Percentiles rank a stretch among this genome's conserved stretches.
Conservation (phyloP, 2,329 filamentous ascomycete species). For the Cladosporium sp. region DNA sequence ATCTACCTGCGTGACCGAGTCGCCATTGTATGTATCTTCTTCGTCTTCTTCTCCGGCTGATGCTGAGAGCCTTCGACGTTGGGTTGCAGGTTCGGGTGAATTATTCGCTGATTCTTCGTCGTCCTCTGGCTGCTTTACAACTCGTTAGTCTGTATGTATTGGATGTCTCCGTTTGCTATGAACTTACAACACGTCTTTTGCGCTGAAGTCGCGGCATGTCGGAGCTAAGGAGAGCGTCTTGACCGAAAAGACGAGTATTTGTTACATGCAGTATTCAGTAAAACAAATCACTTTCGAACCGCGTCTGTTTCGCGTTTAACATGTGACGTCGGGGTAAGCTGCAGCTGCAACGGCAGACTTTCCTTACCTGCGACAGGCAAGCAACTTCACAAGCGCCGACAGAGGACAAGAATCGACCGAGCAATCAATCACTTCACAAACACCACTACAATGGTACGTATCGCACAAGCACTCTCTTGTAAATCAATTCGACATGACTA, state of each 20-base stretch:
- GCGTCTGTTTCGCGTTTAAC: conserved; percentile 8
- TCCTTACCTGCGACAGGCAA: neutral
- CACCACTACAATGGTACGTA: conserved; percentile 9
- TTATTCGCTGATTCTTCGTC: conserved; percentile 19
- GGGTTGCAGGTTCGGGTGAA: conserved; percentile 26
- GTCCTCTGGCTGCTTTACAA: conserved; percentile 21
- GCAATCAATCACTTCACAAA: neutral
- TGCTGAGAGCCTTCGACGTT: conserved; percentile 23
- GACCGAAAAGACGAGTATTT: too few species aligned
- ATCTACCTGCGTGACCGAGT: conserved; percentile 24
- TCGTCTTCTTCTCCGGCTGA: conserved; percentile 18
- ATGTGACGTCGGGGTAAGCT: conserved; percentile 9
- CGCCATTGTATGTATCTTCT: conserved; percentile 19
- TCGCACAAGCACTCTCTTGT: too few species aligned
- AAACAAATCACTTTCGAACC: neutral
- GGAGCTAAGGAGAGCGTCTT: neutral
- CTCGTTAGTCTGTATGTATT: neutral
- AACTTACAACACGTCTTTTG: conserved; percentile 27
- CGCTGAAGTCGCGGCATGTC: conserved; percentile 19
- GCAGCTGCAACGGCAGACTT: neutral
- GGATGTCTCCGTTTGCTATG: neutral
- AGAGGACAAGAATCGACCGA: neutral
- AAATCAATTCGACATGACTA: too few species aligned
- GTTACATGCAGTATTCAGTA: too few species aligned
- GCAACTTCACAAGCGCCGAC: conserved; percentile 2